Evolutionary conservation across 257 asterid species (phyloP).

Genomic region (Ophiorrhiza pumila): DNA sequence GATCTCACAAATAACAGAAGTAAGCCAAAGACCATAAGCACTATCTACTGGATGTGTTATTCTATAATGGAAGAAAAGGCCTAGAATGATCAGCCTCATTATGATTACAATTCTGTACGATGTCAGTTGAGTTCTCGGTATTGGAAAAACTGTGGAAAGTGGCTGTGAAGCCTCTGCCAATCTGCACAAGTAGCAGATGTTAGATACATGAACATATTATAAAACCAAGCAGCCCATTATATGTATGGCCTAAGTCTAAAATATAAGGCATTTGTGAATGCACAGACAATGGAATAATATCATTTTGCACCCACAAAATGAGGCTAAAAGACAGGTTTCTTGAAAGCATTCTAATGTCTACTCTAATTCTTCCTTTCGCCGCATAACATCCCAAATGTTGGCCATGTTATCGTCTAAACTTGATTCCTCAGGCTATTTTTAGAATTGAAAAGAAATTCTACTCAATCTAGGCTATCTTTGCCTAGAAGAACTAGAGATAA

Average conservation of each 20-base stretch:
- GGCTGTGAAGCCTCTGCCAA: constrained; percentile 63
- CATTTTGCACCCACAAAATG: neutral
- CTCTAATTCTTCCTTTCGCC: neutral
- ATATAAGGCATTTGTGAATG: neutral
- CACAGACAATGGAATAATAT: neutral
- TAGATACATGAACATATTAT: neutral
- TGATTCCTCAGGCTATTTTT: neutral
- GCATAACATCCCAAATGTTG: neutral
- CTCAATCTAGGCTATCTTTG: neutral
- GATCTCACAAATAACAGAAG: constrained; percentile 92
- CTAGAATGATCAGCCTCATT: constrained; percentile 65
- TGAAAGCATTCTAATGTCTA: neutral
- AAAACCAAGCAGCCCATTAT: neutral
- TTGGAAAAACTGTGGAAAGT: constrained; percentile 67
- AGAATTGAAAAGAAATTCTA: neutral
- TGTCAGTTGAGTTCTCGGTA: constrained; percentile 67
- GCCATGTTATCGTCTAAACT: neutral
- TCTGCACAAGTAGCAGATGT: constrained; percentile 42
- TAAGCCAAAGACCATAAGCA: constrained; percentile 85
- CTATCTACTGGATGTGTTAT: constrained; percentile 91
- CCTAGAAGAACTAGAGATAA: neutral
- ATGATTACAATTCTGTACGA: constrained; percentile 76
- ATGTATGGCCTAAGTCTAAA: neutral
- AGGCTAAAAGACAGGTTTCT: neutral
- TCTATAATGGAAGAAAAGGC: constrained; percentile 83